Evolutionary conservation across 1,139 yeast species (phyloP).

Genomic region (Keqinozyma sinolaborantium): DNA sequence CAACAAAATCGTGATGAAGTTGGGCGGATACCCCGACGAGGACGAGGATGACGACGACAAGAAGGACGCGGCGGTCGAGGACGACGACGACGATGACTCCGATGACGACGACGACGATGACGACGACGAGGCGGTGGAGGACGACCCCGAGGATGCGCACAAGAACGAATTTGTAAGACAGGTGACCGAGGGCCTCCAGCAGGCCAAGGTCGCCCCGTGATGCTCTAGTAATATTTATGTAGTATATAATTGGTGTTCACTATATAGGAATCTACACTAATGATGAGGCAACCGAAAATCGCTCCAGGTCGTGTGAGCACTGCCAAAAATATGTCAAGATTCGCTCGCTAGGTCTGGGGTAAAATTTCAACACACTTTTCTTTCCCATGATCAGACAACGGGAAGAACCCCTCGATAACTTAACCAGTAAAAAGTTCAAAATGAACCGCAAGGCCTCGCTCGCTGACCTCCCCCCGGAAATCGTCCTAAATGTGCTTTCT

Average conservation of each 20-base stretch:
- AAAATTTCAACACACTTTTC: too few relatives aligned
- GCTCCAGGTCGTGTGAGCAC: not conserved
- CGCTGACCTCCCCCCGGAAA: slow-evolving; percentile 11
- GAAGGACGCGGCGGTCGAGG: slow-evolving; percentile 35
- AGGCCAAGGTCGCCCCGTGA: not conserved
- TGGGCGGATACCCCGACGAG: slow-evolving; percentile 90
- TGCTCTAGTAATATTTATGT: too few relatives aligned
- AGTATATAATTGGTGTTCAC: too few relatives aligned
- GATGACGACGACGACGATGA: slow-evolving; percentile 32
- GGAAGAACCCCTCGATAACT: not conserved
- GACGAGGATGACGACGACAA: slow-evolving; percentile 74
- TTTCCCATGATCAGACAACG: too few relatives aligned
- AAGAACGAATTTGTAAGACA: slow-evolving; percentile 17
- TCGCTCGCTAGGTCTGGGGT: not conserved
- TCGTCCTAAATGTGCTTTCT: slow-evolving; percentile 10
- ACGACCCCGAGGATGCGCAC: slow-evolving; percentile 44
- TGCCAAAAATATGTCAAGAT: too few relatives aligned
- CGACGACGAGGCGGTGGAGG: slow-evolving; percentile 43
- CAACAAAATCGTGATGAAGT: slow-evolving; percentile 72
- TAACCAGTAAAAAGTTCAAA: not conserved
- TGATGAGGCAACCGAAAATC: too few relatives aligned
- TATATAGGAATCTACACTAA: too few relatives aligned
- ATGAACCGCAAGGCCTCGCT: slow-evolving; percentile 3
- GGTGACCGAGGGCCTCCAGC: not conserved
- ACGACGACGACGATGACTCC: slow-evolving; percentile 29